Conservation (phyloP, 1,139 yeast species). For the Taiozyma sp. region DNA sequence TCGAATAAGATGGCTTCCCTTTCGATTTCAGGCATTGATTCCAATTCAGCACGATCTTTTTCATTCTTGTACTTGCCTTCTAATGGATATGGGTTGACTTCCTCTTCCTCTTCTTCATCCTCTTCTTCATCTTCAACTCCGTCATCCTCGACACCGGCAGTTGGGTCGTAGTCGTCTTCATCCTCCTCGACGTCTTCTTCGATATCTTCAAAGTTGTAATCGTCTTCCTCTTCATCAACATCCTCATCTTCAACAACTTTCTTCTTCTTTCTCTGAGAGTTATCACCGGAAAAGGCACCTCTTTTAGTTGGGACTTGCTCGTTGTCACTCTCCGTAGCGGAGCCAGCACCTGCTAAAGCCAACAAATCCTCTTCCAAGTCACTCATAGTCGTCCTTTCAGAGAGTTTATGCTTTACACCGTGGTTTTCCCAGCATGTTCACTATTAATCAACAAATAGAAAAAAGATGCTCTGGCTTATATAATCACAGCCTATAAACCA, state of each 20-base stretch:
- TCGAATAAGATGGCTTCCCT: slow-evolving; percentile 90
- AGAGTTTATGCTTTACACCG: no score
- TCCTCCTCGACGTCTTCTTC: slow-evolving; percentile 20
- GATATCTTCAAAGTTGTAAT: slow-evolving; percentile 18
- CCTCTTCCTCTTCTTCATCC: slow-evolving; percentile 28
- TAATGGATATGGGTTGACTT: slow-evolving; percentile 78
- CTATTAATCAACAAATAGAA: no score
- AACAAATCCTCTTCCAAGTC: slow-evolving; percentile 87
- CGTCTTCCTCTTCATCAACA: slow-evolving; percentile 26
- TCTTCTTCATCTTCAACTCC: slow-evolving; percentile 23
- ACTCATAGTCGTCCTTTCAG: slow-evolving; percentile 12
- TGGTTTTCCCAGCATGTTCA: no score
- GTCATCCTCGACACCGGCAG: slow-evolving; percentile 22
- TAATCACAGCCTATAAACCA: no score
- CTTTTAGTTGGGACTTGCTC: slow-evolving; percentile 24
- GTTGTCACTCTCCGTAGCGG: slow-evolving; percentile 23
- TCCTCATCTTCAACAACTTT: slow-evolving; percentile 14
- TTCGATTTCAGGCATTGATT: slow-evolving; percentile 82
- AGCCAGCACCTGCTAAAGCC: slow-evolving; percentile 81
- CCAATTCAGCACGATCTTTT: slow-evolving; percentile 62
- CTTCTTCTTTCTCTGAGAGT: slow-evolving; percentile 20
- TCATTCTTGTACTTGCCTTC: slow-evolving; percentile 90
- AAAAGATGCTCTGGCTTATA: no score
- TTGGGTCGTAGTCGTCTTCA: slow-evolving; percentile 30
- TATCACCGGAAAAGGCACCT: slow-evolving; percentile 10